Evolutionary conservation across 2,329 filamentous ascomycete species (phyloP).

Genomic region (Uncinocarpus reesii): DNA sequence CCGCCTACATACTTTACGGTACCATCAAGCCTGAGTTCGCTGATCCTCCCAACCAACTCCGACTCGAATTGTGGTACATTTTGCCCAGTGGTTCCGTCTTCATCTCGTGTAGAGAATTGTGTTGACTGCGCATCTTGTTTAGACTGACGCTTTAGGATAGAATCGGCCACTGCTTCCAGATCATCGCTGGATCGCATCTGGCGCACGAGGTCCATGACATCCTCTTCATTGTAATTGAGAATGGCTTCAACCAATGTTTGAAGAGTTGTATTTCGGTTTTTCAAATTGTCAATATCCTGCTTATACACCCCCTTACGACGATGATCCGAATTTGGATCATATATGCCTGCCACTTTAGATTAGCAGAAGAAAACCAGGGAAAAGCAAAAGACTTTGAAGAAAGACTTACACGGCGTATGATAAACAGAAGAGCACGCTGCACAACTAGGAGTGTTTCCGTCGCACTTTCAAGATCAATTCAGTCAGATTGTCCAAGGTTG

Average conservation of each 20-base stretch:
- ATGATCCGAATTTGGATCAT: constrained; percentile 93
- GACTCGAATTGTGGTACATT: constrained; percentile 51
- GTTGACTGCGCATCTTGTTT: constrained; percentile 33
- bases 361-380: background rate
- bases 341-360: constrained; percentile 53
- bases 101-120: constrained; percentile 23
- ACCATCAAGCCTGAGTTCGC: constrained; percentile 76
- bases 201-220: constrained; percentile 68
- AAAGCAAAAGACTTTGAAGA: background rate
- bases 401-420: constrained; percentile 33
- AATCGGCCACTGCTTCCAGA: constrained; percentile 53
- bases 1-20: constrained; percentile 85
- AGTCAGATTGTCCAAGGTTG: background rate
- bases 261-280: constrained; percentile 75
- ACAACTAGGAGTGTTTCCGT: constrained; percentile 82
- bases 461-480: constrained; percentile 47
- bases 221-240: constrained; percentile 79
- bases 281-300: constrained; percentile 79
- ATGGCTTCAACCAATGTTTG: constrained; percentile 91
- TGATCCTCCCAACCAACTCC: constrained; percentile 85
- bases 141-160: constrained; percentile 46
- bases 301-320: constrained; percentile 94
- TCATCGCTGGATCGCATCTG: constrained; percentile 80
- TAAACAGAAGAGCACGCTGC: constrained; percentile 96
- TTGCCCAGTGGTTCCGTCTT: constrained; percentile 34